Base-by-base conservation (phyloP, 192 early-diverging fungal species). In the Coemansia sp. region DNA sequence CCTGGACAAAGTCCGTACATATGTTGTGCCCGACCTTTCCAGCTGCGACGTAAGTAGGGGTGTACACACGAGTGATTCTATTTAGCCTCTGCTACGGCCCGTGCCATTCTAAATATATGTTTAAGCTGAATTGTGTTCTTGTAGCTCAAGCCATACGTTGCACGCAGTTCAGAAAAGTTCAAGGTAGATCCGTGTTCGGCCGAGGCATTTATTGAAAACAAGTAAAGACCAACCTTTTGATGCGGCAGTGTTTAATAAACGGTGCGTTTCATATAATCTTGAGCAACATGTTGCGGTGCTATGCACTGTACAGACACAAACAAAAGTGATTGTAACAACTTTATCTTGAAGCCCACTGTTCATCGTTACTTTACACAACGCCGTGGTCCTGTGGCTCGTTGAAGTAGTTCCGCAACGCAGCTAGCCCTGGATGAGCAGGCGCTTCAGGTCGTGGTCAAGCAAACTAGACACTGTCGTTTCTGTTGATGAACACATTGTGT, bases 121-220 rank as follows among this genome's bases (percentile, higher is more conserved):
- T n/a, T 11, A 10, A 42, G 5, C 32, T 38, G 23, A 7, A 9
- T 50, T 19, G 22, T 40, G 10, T 17, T 11, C 3, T 9, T 75
- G 59, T 75, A 75, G 73, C 69, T 83, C 52, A 67, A 74, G 73
- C 70, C 81, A 6, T 83, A 83, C 19, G 81, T 83, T 10, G 70
- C 81, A 43, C 81, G 68, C 42, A 64, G 80, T 15, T 57, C 71
- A 15, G 70, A 67, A 40, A 75, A 70, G 46, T 66, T 81, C 61
- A 81, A 81, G 49, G 63, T 69, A 13, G 73, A 75, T 61, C 70
- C 73, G 5, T 71, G 69, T 33, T 61, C 69, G 11, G 59, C 69
- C 15, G 61, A 63, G 11, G 22, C 41, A 4, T 79, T 79, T 45
- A 34, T 54, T 9, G 48, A 49, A 7, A 52, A 59, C 9, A 57